Conservation (phyloP, 352 stramenopile species). For the Phytopythium oedochilum region DNA sequence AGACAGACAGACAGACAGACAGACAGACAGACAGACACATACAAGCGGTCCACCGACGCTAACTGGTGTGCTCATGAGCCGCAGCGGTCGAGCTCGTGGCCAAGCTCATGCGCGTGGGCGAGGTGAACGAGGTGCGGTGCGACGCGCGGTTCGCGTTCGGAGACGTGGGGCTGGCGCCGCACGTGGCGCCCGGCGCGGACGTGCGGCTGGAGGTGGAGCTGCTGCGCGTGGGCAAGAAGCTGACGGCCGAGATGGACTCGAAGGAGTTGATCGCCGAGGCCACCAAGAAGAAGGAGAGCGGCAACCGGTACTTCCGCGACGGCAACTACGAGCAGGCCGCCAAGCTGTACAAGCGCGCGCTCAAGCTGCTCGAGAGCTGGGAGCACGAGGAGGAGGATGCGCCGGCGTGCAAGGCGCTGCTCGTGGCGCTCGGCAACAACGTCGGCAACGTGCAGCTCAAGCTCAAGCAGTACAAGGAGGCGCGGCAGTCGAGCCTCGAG, state of each 20-base stretch:
- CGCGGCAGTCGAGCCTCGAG: constrained; percentile 70
- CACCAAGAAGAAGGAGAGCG: constrained; percentile 80
- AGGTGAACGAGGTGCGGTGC: constrained; percentile 66
- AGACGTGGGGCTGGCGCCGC: constrained; percentile 49
- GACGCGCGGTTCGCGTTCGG: constrained; percentile 72
- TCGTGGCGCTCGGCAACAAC: constrained; percentile 78
- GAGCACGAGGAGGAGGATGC: constrained; percentile 49
- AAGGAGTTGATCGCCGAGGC: constrained; percentile 70
- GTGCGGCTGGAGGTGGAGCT: constrained; percentile 61
- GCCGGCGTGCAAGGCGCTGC: constrained; percentile 63
- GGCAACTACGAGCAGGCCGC: constrained; percentile 82
- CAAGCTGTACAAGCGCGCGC: constrained; percentile 79
- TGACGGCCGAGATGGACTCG: constrained; percentile 69
- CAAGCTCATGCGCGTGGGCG: constrained; percentile 78
- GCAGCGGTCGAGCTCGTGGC: constrained; percentile 66
- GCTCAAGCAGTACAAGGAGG: constrained; percentile 68
- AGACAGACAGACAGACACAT: no score
- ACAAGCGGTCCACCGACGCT: no score
- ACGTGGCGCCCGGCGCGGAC: constrained; percentile 38
- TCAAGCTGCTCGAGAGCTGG: constrained; percentile 78
- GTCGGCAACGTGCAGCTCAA: constrained; percentile 81
- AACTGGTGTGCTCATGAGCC: no score
- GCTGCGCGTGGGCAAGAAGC: constrained; percentile 54
- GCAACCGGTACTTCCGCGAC: constrained; percentile 76
- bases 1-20: no score